A percentile compares a stretch with the other conserved stretches of the same genome.
Evolutionary conservation across 306 rosid species (phyloP).

Genomic region (Senna siamea): DNA sequence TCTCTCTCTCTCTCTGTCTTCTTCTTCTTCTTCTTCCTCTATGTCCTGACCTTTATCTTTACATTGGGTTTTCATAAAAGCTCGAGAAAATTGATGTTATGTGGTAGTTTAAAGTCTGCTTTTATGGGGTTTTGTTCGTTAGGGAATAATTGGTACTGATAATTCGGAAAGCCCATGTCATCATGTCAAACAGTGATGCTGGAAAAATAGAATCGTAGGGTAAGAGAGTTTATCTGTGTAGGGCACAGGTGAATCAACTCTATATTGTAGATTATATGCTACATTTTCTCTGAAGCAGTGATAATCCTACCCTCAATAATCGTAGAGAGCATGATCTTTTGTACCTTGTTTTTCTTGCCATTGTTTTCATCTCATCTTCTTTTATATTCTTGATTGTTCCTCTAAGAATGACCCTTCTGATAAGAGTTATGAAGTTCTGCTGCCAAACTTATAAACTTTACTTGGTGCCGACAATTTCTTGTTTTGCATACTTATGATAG

Average conservation of each 20-base stretch:
- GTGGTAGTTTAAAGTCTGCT: background rate
- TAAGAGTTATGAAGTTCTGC: background rate
- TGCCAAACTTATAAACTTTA: background rate
- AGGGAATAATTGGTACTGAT: background rate
- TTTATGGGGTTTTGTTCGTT: background rate
- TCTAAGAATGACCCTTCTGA: background rate
- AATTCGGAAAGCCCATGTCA: background rate
- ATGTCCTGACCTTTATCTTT: background rate
- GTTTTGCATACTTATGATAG: background rate
- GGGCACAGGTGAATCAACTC: background rate
- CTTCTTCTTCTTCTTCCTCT: background rate
- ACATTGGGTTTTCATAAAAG: conserved; percentile 11
- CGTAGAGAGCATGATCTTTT: background rate
- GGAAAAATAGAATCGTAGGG: background rate
- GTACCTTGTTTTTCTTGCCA: background rate
- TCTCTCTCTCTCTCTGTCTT: background rate
- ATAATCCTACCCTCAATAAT: background rate
- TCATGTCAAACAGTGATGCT: background rate
- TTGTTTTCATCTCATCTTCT: background rate
- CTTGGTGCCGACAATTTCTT: background rate
- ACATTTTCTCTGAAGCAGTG: background rate
- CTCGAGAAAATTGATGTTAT: background rate
- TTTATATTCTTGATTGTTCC: background rate
- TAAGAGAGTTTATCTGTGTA: background rate
- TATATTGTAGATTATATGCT: background rate